Percentiles rank a stretch among this genome's conserved stretches.
Evolutionary conservation across 805 yeast genomes (phyloP).

Genomic region (Cyberlindnera lachancei): DNA sequence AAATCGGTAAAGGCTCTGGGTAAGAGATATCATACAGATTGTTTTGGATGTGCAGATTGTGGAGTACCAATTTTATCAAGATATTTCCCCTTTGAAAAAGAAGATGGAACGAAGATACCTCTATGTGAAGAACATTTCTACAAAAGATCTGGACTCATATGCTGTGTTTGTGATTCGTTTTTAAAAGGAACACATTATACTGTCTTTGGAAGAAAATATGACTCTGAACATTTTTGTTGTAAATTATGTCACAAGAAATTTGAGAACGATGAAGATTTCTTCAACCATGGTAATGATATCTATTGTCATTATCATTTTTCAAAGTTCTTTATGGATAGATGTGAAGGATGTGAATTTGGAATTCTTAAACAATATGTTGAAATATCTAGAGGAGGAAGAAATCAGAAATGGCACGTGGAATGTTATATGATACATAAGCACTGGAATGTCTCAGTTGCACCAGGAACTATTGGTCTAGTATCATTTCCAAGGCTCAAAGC

Average conservation of each 20-base stretch:
- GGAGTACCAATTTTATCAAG: constrained; percentile 73
- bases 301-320: constrained; percentile 93
- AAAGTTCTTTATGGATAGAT: constrained; percentile 73
- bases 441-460: constrained; percentile 81
- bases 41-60: constrained; percentile 85
- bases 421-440: constrained; percentile 96
- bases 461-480: constrained; percentile 47
- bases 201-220: constrained; percentile 86
- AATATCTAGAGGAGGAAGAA: constrained; percentile 80
- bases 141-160: constrained; percentile 74
- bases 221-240: constrained; percentile 92
- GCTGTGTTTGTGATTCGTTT: constrained; percentile 78
- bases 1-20: constrained; percentile 83
- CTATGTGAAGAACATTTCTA: constrained; percentile 93
- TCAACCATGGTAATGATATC: constrained; percentile 74
- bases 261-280: constrained; percentile 86
- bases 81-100: constrained; percentile 73
- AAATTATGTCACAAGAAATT: constrained; percentile 78
- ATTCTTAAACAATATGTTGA: constrained; percentile 93
- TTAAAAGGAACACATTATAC: constrained; percentile 90
- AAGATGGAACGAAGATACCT: constrained; percentile 39
- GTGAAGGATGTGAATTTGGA: constrained; percentile 90
- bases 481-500: constrained; percentile 23
- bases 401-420: constrained; percentile 98
- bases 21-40: constrained; percentile 73